phyloP scores from a whole-genome alignment of 257 asterid species.

The Solanum sitiens region DNA sequence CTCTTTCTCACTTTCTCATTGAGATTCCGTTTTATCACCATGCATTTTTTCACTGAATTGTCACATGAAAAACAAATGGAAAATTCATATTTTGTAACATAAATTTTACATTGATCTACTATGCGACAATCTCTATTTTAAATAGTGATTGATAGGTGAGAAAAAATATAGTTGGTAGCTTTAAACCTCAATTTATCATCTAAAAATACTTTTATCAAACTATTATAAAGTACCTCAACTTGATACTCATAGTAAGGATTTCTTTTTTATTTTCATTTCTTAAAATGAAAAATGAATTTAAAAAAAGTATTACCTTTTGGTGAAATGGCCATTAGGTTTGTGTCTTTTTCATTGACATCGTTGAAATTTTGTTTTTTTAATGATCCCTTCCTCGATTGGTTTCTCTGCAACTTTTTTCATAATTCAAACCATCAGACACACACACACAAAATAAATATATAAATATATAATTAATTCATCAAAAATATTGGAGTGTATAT shows the following conservation, averaged over 20 bases:
- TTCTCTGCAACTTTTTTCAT: slow-evolving; percentile 56
- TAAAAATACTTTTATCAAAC: not conserved
- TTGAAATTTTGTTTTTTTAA: slow-evolving; percentile 19
- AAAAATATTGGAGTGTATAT: not conserved
- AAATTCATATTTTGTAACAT: not conserved
- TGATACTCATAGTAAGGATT: not conserved
- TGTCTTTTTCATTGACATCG: slow-evolving; percentile 25
- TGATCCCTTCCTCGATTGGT: slow-evolving; percentile 57
- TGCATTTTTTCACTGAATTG: not conserved
- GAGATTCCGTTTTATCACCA: not conserved
- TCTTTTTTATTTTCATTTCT: not conserved
- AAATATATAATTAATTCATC: not conserved
- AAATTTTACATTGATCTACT: not conserved
- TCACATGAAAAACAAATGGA: not conserved
- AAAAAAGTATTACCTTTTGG: slow-evolving; percentile 25
- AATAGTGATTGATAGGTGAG: not conserved
- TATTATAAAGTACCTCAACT: not conserved
- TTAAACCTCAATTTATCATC: not conserved
- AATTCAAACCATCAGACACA: slow-evolving; percentile 1
- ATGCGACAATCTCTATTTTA: not conserved
- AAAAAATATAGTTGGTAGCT: not conserved
- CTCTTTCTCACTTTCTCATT: too few species aligned
- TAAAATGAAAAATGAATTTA: not conserved
- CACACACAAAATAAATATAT: not conserved
- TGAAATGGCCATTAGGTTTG: slow-evolving; percentile 25